Evolutionary conservation across 805 yeast genomes (phyloP).

Genomic region (Candida alai): DNA sequence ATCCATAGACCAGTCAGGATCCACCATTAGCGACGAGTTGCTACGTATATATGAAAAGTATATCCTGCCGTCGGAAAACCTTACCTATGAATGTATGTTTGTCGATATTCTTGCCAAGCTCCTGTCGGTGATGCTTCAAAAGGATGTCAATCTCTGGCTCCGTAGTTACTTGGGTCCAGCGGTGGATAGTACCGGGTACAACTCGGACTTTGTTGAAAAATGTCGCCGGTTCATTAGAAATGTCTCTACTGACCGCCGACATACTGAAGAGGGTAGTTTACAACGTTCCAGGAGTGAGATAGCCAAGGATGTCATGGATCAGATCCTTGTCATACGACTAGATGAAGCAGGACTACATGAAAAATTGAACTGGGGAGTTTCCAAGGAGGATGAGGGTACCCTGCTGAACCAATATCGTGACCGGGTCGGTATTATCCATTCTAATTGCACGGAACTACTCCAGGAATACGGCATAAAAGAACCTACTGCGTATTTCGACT

Average conservation of each 20-base stretch:
- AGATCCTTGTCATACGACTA: conserved; percentile 22
- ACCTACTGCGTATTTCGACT: conserved; percentile 31
- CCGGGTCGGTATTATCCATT: conserved; percentile 43
- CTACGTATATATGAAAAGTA: conserved; percentile 29
- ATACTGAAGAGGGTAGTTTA: conserved; percentile 21
- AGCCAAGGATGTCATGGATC: conserved; percentile 19
- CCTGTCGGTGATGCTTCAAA: conserved; percentile 25
- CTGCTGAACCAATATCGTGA: conserved; percentile 46
- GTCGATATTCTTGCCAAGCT: conserved; percentile 34
- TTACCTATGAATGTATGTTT: conserved; percentile 34
- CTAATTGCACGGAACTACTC: conserved; percentile 41
- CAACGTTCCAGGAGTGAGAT: conserved; percentile 17
- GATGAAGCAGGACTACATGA: conserved; percentile 15
- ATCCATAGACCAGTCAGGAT: conserved; percentile 20
- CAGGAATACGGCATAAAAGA: conserved; percentile 39
- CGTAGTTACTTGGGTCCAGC: conserved; percentile 46
- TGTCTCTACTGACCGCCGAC: conserved; percentile 13
- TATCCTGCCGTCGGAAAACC: conserved; percentile 24
- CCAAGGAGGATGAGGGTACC: conserved; percentile 17
- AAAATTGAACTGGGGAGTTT: conserved; percentile 14
- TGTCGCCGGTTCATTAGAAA: conserved; percentile 24
- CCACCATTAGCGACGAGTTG: conserved; percentile 31
- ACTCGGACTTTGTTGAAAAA: conserved; percentile 32
- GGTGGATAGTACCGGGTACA: conserved; percentile 55
- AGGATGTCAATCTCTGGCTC: conserved; percentile 46